These are phyloP conservation scores for Corchorus olitorius DNA, from an alignment of 345 rosid species.

Conservation along the genomic window DNA sequence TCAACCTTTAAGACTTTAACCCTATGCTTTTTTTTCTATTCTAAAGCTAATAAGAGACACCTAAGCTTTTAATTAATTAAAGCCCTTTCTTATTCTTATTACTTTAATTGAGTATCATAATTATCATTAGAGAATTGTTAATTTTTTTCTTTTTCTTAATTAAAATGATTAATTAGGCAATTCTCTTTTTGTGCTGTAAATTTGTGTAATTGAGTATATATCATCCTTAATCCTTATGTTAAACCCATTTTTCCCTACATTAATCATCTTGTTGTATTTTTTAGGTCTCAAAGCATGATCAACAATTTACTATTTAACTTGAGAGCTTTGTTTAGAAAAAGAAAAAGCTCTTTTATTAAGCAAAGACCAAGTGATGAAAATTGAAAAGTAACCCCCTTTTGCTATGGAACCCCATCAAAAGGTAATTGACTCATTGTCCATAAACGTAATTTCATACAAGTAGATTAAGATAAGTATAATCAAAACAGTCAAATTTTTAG, in stretches of 20 bases:
- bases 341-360: neutral
- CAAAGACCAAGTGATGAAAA: conserved; percentile 9
- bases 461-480: no score
- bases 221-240: neutral
- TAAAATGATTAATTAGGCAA: neutral
- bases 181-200: neutral
- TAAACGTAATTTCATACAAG: no score
- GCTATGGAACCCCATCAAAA: neutral
- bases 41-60: conserved; percentile 27
- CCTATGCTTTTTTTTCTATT: conserved; percentile 13
- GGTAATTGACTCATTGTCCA: neutral
- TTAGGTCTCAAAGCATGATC: conserved; percentile 15
- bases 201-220: conserved; percentile 3
- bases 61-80: conserved; percentile 24
- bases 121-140: neutral
- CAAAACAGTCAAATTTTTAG: no score
- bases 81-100: neutral
- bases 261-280: conserved; percentile 5
- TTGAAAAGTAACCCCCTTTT: neutral
- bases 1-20: conserved; percentile 35
- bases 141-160: neutral
- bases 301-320: neutral
- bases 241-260: neutral
- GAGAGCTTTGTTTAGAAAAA: conserved; percentile 9
- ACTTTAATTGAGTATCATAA: conserved; percentile 24